Evolutionary conservation across 2,329 filamentous ascomycete species (phyloP).

Genomic region (Talaromyces sp.): DNA sequence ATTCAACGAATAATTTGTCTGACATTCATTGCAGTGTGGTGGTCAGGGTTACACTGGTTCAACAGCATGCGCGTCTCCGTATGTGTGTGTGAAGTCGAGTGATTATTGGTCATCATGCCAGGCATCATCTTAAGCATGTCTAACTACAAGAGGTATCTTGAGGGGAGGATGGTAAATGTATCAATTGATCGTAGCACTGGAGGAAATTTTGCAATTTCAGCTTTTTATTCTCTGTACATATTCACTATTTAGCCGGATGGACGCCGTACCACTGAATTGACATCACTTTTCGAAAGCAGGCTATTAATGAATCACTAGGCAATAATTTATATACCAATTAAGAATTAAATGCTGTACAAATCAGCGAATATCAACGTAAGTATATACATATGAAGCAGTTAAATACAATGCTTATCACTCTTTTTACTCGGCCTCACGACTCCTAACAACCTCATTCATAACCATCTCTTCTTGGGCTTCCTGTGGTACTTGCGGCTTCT

Average conservation of each 20-base stretch:
- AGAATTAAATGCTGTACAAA: neutral
- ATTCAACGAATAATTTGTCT: neutral
- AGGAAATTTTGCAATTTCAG: neutral
- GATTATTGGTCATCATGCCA: slow-evolving; percentile 11
- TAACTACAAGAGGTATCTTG: neutral
- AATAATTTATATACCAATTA: neutral
- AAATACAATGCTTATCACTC: neutral
- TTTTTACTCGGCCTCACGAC: neutral
- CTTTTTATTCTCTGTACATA: neutral
- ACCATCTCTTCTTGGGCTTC: neutral
- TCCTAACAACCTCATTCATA: neutral
- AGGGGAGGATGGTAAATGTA: neutral
- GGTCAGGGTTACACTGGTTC: slow-evolving; percentile 10
- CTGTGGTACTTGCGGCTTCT: neutral
- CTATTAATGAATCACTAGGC: neutral
- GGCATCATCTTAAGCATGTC: neutral
- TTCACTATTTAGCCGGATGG: neutral
- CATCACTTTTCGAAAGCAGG: neutral
- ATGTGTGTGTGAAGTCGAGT: slow-evolving; percentile 2
- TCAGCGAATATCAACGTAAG: neutral
- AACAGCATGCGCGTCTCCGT: slow-evolving; percentile 5
- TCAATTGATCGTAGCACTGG: too few species aligned
- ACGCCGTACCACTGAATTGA: neutral
- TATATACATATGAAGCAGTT: neutral
- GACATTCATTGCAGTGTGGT: slow-evolving; percentile 7